Percentiles rank a stretch among this genome's conserved stretches.
These are phyloP conservation scores for Clavariopsis aquatica DNA, from an alignment of 495 filamentous ascomycete genomes.

Conservation along the genomic window DNA sequence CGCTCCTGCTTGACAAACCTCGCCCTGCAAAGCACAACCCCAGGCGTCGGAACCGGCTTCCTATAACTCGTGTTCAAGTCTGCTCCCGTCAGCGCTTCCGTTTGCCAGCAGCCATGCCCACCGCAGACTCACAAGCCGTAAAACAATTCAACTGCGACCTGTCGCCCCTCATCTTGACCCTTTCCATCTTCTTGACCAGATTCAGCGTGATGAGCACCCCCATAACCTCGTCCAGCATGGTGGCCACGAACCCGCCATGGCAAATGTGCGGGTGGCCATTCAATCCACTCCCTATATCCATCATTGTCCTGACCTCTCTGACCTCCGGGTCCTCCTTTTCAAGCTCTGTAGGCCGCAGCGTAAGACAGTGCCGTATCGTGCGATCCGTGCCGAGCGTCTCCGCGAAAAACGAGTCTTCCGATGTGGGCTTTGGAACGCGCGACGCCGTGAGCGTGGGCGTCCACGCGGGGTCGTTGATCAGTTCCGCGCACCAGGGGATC, in stretches of 20 bases:
- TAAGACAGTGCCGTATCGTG: constrained; percentile 55
- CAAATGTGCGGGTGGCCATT: constrained; percentile 59
- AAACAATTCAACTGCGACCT: constrained; percentile 39
- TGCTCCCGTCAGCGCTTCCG: neutral
- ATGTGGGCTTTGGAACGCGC: constrained; percentile 48
- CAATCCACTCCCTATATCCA: constrained; percentile 55
- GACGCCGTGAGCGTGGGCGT: constrained; percentile 46
- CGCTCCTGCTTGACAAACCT: constrained; percentile 40
- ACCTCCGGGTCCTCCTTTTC: neutral
- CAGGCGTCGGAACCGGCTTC: constrained; percentile 56
- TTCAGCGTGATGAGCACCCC: constrained; percentile 56
- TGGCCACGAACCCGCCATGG: constrained; percentile 64
- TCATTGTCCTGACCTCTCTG: constrained; percentile 12
- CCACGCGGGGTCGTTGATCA: constrained; percentile 49
- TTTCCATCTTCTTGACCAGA: constrained; percentile 37
- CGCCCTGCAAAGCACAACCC: constrained; percentile 55
- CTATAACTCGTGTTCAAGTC: constrained; percentile 59
- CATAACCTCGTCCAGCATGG: constrained; percentile 60
- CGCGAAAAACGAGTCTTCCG: constrained; percentile 59
- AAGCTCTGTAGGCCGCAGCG: constrained; percentile 43
- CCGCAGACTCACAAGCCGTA: constrained; percentile 51
- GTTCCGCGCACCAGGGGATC: constrained; percentile 60
- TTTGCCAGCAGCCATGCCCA: neutral
- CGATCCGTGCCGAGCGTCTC: constrained; percentile 55
- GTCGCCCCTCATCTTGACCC: constrained; percentile 9